Base-by-base conservation (phyloP, 2,329 filamentous ascomycete species). In the Xylaria sp. region DNA sequence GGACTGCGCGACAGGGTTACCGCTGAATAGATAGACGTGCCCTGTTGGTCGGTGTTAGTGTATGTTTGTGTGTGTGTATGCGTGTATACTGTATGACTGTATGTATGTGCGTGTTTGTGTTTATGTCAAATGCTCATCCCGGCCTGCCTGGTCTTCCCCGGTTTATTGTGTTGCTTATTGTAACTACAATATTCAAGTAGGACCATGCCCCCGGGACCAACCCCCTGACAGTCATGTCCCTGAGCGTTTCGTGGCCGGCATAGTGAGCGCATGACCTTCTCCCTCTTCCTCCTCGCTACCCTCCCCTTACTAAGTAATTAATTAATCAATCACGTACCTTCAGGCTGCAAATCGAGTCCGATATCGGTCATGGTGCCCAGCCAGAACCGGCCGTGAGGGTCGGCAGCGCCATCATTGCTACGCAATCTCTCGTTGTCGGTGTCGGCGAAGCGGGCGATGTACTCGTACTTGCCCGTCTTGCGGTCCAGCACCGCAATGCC, bases 361-460 rank as follows among this genome's bases (percentile, higher is more conserved):
- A 89, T 88, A 76, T 97, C 93, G 70, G 93, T 96, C 92, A 97
- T 97, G 70, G 88, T 88, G 7, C 93, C 93, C 5, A 94, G 85
- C 92, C 93, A 97, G 81, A 95, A 96, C 39, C 93, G 85, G 36
- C 94, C 94, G 70, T 90, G 86, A 30, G 89, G 90, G 77, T 97
- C 94, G 60, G 93, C 89, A 4, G 89, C 91, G 55, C 94, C 94
- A 77, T 97, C 94, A 77, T 97, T 97, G 79, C 91, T 86, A 65
- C 89, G 82, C 78, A 92, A 84, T 24, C 89, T 81, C 78, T 86
- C 81, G 71, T 84, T 86, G 72, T 79, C 78, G 61, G 53, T 19
- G 34, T 82, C 79, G 70, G 78, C 75, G 74, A 88, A 88, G 67
- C 79, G 82, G 69, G 81, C 78, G 65, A 90, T 72, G 70, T 90